phyloP scores from a whole-genome alignment of 306 rosid genomes.

The Begonia fuchsioides region DNA sequence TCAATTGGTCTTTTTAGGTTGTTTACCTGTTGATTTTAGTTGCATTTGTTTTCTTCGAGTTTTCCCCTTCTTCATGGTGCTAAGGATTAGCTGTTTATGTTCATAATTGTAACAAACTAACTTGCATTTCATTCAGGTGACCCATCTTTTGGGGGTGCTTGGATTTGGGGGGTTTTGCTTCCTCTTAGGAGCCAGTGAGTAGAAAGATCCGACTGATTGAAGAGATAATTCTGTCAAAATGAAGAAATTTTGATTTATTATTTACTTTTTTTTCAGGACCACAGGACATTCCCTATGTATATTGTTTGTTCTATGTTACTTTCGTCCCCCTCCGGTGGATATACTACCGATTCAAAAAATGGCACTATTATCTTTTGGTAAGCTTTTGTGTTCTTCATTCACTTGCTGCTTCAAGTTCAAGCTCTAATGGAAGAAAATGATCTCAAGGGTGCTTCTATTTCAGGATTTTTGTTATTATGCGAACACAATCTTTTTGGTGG shows the following conservation, averaged over 20 bases:
- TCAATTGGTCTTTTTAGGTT: neutral
- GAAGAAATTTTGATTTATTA: slow-evolving; percentile 1
- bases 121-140: slow-evolving; percentile 31
- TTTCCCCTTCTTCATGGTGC: too few relatives aligned
- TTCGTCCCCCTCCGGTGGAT: slow-evolving; percentile 97
- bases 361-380: slow-evolving; percentile 96
- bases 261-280: slow-evolving; percentile 47
- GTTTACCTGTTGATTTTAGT: too few relatives aligned
- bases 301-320: slow-evolving; percentile 65
- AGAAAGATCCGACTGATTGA: slow-evolving; percentile 7
- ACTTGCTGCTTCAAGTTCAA: neutral
- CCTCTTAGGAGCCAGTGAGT: slow-evolving; percentile 88
- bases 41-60: too few relatives aligned
- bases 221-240: slow-evolving; percentile 2
- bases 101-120: too few relatives aligned
- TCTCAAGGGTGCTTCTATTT: slow-evolving; percentile 14
- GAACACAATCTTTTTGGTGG: slow-evolving; percentile 72
- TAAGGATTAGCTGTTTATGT: too few relatives aligned
- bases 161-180: slow-evolving; percentile 84
- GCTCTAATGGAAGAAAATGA: neutral
- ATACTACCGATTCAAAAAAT: slow-evolving; percentile 86
- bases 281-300: slow-evolving; percentile 64
- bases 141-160: slow-evolving; percentile 67
- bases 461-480: slow-evolving; percentile 97
- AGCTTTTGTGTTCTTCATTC: slow-evolving; percentile 13